Evolutionary conservation across 805 yeast genomes (phyloP).

Genomic region (Jamesozyma lodderae): DNA sequence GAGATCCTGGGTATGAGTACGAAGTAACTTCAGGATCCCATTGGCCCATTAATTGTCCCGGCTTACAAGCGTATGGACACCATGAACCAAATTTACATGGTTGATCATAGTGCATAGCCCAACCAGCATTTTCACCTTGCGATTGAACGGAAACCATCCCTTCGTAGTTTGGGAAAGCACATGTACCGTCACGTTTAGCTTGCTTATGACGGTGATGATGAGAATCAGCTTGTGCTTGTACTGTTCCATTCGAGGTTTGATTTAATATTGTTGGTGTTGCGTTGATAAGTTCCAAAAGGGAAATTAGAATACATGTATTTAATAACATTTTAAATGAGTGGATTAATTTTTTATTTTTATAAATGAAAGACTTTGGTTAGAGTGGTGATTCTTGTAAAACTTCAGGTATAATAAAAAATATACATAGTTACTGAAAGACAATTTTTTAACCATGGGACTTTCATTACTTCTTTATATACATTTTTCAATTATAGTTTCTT

Average conservation of each 20-base stretch:
- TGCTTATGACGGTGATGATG: not conserved
- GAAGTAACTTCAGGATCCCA: conserved; percentile 75
- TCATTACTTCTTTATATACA: too few relatives aligned
- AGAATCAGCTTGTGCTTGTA: too few relatives aligned
- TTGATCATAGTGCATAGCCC: conserved; percentile 79
- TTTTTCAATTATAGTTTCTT: too few relatives aligned
- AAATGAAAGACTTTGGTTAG: too few relatives aligned
- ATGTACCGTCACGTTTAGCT: conserved; percentile 19
- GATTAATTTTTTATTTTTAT: too few relatives aligned
- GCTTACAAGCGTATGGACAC: conserved; percentile 89
- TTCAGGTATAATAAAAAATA: too few relatives aligned
- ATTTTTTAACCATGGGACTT: too few relatives aligned
- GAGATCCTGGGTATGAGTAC: conserved; percentile 69
- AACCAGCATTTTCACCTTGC: conserved; percentile 57
- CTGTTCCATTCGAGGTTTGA: not conserved
- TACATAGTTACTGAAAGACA: too few relatives aligned
- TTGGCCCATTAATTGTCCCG: conserved; percentile 80
- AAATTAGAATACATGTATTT: not conserved
- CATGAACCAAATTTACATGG: conserved; percentile 64
- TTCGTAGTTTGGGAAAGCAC: conserved; percentile 57
- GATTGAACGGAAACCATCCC: conserved; percentile 66
- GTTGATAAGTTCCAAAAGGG: not conserved
- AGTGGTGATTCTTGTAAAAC: too few relatives aligned
- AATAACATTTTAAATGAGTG: conserved; percentile 1
- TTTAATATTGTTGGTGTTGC: not conserved